A percentile compares a stretch with the other conserved stretches of the same genome.
Evolutionary conservation across 805 yeast genomes (phyloP).

Genomic region (Jamesozyma piceae): DNA sequence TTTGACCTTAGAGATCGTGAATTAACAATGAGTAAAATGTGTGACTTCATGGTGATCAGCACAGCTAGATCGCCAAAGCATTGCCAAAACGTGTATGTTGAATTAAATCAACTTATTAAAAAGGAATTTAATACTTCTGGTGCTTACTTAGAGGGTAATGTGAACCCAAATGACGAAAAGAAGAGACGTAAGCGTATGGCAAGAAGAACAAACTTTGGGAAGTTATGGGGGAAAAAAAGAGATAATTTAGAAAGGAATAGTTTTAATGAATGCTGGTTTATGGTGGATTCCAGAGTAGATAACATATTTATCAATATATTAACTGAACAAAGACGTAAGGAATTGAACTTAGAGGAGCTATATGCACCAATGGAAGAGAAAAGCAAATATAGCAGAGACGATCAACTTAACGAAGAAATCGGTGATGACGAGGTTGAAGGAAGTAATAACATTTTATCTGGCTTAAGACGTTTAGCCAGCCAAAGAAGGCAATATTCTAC

Average conservation of each 20-base stretch:
- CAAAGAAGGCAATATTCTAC: slow-evolving; percentile 25
- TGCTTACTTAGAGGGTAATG: slow-evolving; percentile 63
- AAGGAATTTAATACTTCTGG: slow-evolving; percentile 33
- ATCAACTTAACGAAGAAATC: background rate
- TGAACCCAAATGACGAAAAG: slow-evolving; percentile 47
- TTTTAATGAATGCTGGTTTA: slow-evolving; percentile 71
- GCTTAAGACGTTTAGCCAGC: slow-evolving; percentile 22
- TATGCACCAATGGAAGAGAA: slow-evolving; percentile 45
- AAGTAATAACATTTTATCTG: slow-evolving; percentile 18
- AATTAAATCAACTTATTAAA: slow-evolving; percentile 51
- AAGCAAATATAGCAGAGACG: slow-evolving; percentile 9
- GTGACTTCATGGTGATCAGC: slow-evolving; percentile 50
- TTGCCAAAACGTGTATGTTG: slow-evolving; percentile 57
- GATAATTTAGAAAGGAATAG: slow-evolving; percentile 28
- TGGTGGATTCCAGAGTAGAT: slow-evolving; percentile 58
- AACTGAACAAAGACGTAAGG: slow-evolving; percentile 58
- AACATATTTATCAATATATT: slow-evolving; percentile 63
- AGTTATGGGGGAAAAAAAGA: slow-evolving; percentile 38
- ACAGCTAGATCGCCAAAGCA: slow-evolving; percentile 76
- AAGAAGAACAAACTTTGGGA: slow-evolving; percentile 45
- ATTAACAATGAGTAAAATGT: slow-evolving; percentile 14
- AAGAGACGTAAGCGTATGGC: slow-evolving; percentile 43
- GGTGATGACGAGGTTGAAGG: slow-evolving; percentile 6
- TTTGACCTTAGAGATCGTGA: slow-evolving; percentile 50
- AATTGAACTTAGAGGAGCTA: slow-evolving; percentile 60